Conservation (phyloP, 495 filamentous ascomycete genomes). For the Tuber calosporum region DNA sequence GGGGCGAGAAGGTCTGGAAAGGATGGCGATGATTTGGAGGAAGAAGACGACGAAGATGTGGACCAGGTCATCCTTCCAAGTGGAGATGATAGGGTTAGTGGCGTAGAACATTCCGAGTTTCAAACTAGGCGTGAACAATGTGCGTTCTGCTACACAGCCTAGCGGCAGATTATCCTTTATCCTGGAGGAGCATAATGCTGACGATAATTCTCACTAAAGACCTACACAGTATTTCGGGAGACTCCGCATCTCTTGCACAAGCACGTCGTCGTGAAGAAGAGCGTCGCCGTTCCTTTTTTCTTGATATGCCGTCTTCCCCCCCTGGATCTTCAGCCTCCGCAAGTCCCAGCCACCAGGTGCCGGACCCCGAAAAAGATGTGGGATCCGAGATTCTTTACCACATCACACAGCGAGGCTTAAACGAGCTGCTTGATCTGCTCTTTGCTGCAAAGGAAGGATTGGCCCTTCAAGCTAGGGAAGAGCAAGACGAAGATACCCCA, state of each 20-base stretch:
- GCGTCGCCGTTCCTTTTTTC: constrained; percentile 12
- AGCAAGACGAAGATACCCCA: constrained; percentile 27
- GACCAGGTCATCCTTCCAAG: constrained; percentile 23
- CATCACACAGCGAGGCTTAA: constrained; percentile 80
- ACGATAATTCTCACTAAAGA: neutral
- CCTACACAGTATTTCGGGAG: constrained; percentile 4
- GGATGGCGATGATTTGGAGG: constrained; percentile 14
- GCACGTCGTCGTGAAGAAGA: constrained; percentile 4
- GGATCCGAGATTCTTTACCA: constrained; percentile 87
- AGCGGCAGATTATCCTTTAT: neutral
- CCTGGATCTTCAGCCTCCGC: constrained; percentile 4
- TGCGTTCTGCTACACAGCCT: neutral
- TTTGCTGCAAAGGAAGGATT: constrained; percentile 76
- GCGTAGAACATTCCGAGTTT: constrained; percentile 5
- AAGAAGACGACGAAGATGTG: constrained; percentile 17
- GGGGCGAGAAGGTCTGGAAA: constrained; percentile 18
- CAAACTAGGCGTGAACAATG: neutral
- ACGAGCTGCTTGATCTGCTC: constrained; percentile 78
- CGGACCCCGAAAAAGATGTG: constrained; percentile 49
- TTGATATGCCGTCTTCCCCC: constrained; percentile 5
- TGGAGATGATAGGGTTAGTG: constrained; percentile 19
- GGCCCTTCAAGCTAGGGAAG: constrained; percentile 60
- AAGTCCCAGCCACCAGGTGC: neutral
- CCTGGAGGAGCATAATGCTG: neutral
- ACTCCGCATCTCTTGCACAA: constrained; percentile 6